Evolutionary conservation across 495 filamentous ascomycete genomes (phyloP).

Genomic region (Talaromyces proteolyticus): DNA sequence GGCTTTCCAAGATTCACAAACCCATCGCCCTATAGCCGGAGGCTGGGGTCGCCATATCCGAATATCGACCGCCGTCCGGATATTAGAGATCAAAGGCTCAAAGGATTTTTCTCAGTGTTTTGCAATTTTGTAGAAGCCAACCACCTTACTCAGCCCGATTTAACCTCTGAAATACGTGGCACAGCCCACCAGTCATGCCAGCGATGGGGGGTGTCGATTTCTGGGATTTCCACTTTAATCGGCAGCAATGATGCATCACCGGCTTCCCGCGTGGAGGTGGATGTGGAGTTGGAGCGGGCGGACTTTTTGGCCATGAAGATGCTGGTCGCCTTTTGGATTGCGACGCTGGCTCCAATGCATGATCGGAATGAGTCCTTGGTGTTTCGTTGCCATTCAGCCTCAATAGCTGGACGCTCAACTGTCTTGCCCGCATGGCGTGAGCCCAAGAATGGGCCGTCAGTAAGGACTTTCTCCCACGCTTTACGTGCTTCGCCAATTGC

Average conservation of each 20-base stretch:
- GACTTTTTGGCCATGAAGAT: conserved; percentile 8
- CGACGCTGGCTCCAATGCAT: conserved; percentile 61
- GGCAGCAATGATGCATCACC: conserved; percentile 12
- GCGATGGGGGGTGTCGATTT: conserved; percentile 38
- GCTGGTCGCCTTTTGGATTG: conserved; percentile 36
- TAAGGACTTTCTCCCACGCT: conserved; percentile 56
- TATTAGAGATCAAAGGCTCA: too few species aligned
- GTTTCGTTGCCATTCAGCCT: conserved; percentile 53
- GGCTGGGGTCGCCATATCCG: too few species aligned
- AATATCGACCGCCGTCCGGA: too few species aligned
- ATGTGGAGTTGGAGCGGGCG: too few species aligned
- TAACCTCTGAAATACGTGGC: conserved; percentile 46
- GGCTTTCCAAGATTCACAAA: too few species aligned
- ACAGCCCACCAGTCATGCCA: conserved; percentile 80
- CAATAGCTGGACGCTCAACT: conserved; percentile 36
- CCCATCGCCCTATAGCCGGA: too few species aligned
- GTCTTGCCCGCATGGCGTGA: conserved; percentile 36
- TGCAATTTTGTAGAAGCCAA: too few species aligned
- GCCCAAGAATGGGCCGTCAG: conserved; percentile 26
- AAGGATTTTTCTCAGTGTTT: too few species aligned
- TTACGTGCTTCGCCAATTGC: conserved; percentile 56
- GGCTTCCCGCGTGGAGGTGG: conserved; percentile 3
- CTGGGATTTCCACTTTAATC: conserved; percentile 50
- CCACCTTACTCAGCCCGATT: too few species aligned
- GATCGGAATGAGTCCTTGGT: conserved; percentile 55